Percentiles rank a stretch among this genome's conserved stretches.
phyloP scores from a whole-genome alignment of 2,329 filamentous ascomycete genomes.

The Ramularia endophylla region DNA sequence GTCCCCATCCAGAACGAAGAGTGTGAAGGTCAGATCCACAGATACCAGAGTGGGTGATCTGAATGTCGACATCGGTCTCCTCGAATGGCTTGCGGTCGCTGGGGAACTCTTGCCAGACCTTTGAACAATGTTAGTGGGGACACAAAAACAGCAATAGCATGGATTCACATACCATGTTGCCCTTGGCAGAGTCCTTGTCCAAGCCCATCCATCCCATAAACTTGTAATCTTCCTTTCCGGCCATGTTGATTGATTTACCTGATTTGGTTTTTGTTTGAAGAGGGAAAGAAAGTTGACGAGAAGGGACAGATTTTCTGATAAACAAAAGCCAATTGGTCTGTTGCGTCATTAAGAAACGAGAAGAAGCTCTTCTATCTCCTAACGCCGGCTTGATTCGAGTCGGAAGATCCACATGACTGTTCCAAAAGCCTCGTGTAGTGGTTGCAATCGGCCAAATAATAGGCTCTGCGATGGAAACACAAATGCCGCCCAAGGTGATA shows the following conservation, averaged over 20 bases:
- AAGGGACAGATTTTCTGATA: too few relatives aligned
- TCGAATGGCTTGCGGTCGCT: slow-evolving; percentile 24
- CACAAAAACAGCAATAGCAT: slow-evolving; percentile 1
- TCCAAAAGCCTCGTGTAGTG: too few relatives aligned
- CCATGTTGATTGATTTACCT: slow-evolving; percentile 2
- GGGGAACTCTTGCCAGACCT: not conserved
- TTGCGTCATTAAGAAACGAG: too few relatives aligned
- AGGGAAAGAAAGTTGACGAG: too few relatives aligned
- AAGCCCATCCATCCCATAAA: slow-evolving; percentile 54
- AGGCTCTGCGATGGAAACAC: too few relatives aligned
- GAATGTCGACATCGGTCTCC: slow-evolving; percentile 35
- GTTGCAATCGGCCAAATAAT: too few relatives aligned
- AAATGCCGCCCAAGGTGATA: too few relatives aligned
- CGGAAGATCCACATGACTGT: too few relatives aligned
- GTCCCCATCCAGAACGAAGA: slow-evolving; percentile 26
- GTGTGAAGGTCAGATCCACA: slow-evolving; percentile 29
- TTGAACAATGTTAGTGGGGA: not conserved
- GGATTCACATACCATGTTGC: slow-evolving; percentile 50
- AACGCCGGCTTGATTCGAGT: too few relatives aligned
- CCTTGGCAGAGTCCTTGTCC: slow-evolving; percentile 42
- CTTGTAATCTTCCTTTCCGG: slow-evolving; percentile 35
- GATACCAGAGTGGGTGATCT: slow-evolving; percentile 34
- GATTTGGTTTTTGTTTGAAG: not conserved
- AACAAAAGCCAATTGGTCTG: too few relatives aligned
- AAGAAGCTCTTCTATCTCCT: too few relatives aligned